Percentiles rank a stretch among this genome's conserved stretches.
These are phyloP conservation scores for Pisolithus tinctorius DNA, from an alignment of 768 basidiomycete species.

Conservation along the genomic window DNA sequence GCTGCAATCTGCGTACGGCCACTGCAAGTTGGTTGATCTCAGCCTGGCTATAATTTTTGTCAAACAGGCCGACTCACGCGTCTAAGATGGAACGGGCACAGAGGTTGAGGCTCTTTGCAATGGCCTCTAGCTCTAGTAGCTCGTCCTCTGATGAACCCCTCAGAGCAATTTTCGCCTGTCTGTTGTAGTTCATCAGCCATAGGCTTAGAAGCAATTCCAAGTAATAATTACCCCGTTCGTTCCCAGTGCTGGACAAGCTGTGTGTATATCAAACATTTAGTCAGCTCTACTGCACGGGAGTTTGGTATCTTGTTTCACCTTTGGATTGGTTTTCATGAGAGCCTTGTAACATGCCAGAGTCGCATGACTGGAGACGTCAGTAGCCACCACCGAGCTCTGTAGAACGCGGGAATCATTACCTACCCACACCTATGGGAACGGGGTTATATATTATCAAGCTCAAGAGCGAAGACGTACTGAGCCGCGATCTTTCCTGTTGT, in stretches of 20 bases:
- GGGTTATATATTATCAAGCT: neutral
- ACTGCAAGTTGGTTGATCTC: slow-evolving; percentile 30
- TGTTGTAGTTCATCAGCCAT: slow-evolving; percentile 23
- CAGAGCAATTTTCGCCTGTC: slow-evolving; percentile 94
- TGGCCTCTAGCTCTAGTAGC: slow-evolving; percentile 73
- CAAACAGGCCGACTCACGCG: slow-evolving; percentile 47
- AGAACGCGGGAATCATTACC: slow-evolving; percentile 5
- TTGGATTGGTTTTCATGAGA: slow-evolving; percentile 64
- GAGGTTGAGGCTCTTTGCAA: slow-evolving; percentile 79
- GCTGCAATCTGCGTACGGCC: slow-evolving; percentile 80
- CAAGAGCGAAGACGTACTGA: slow-evolving; percentile 47
- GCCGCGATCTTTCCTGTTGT: slow-evolving; percentile 61
- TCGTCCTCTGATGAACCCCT: slow-evolving; percentile 78
- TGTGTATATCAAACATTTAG: slow-evolving; percentile 1
- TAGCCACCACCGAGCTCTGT: neutral
- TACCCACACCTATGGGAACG: slow-evolving; percentile 23
- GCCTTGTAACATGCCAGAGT: slow-evolving; percentile 93
- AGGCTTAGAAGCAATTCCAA: neutral
- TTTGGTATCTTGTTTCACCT: slow-evolving; percentile 31
- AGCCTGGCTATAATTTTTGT: neutral
- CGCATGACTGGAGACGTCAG: slow-evolving; percentile 61
- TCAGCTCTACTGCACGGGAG: too few species aligned
- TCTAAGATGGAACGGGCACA: slow-evolving; percentile 87
- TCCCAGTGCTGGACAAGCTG: slow-evolving; percentile 89
- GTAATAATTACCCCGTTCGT: slow-evolving; percentile 57